Base-by-base conservation (phyloP, 2,329 filamentous ascomycete genomes). In the Aspergillus puulaauensis region DNA sequence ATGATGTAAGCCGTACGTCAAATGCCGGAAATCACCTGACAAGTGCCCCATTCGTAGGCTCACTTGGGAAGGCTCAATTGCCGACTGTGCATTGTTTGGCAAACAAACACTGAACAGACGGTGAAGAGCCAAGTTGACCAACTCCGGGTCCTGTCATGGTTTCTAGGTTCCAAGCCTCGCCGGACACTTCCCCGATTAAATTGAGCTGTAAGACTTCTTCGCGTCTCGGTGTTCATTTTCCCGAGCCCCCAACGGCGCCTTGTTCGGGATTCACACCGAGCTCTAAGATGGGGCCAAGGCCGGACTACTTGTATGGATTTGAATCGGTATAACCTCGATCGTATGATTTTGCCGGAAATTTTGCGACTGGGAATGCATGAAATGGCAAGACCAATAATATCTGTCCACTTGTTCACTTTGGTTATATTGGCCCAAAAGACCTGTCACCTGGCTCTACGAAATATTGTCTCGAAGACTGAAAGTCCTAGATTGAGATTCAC, bases 21-120 rank as follows among this genome's bases (percentile, higher is more conserved):
- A 53, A 35, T 17, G 21, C 35, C 33, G 33, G 17, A 11, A 15
- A n/a, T 54, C 44, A 50, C 37, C 35, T 49, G 44, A 31, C 35
- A 21, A n/a, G 6, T 23, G 5, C 4, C 45, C 17, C 12, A 15
- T 39, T 43, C 4, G 27, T 31, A 31, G 8, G 9, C 27, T 9
- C 27, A 31, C 27, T 31, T 23, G 14, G 35, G 50, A 46, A 50
- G 33, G 12, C 40, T 58, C 49, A 54, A 51, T 58, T 54, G 33
- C 51, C 56, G 56, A 54, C 31, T 6, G 21, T 21, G 1, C 21
- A 21, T 21, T 21, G 21, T 21, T 15, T 39, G 27, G 27, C 9
- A 23, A 17, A n/a, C 9, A 35, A 17, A 45, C 14, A 11, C 27
- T 44, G 17, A 24, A 23, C n/a, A 12, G 23, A 11, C 12, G 24